Evolutionary conservation across 192 early-diverging fungal genomes (phyloP).

Genomic region (Coemansia sp.): DNA sequence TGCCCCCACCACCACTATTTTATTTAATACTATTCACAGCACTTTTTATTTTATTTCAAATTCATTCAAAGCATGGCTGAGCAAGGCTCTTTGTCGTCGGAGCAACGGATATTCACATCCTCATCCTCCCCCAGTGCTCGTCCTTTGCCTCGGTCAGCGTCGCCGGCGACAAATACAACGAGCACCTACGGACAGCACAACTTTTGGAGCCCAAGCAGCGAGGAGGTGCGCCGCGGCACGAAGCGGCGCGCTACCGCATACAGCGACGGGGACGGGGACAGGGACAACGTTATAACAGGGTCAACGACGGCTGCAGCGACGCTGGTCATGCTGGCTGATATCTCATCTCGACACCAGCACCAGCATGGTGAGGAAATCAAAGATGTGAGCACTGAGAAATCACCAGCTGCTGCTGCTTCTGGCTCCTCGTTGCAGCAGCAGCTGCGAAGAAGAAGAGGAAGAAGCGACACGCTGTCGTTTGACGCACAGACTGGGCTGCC

Average conservation of each 20-base stretch:
- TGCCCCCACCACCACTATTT: not conserved
- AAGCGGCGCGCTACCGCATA: constrained; percentile 6
- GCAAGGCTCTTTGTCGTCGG: too few species aligned
- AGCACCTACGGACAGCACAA: not conserved
- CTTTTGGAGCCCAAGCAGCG: not conserved
- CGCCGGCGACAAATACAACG: not conserved
- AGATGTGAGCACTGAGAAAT: not conserved
- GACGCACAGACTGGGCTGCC: constrained; percentile 29
- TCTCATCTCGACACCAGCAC: constrained; percentile 16
- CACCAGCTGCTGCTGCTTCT: not conserved
- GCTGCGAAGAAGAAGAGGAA: not conserved
- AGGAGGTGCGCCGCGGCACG: not conserved
- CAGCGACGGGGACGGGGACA: not conserved
- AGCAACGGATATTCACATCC: not conserved
- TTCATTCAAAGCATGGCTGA: not conserved
- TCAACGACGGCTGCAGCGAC: not conserved
- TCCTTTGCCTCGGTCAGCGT: not conserved
- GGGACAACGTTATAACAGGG: not conserved
- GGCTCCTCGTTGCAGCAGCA: too few species aligned
- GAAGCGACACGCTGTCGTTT: constrained; percentile 17
- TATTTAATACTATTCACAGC: too few species aligned
- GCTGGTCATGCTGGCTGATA: constrained; percentile 29
- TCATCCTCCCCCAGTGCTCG: not conserved
- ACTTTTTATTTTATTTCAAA: not conserved
- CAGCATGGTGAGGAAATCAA: constrained; percentile 1